Conservation (phyloP, 495 filamentous ascomycete genomes). For the Penicillium paxilli region DNA sequence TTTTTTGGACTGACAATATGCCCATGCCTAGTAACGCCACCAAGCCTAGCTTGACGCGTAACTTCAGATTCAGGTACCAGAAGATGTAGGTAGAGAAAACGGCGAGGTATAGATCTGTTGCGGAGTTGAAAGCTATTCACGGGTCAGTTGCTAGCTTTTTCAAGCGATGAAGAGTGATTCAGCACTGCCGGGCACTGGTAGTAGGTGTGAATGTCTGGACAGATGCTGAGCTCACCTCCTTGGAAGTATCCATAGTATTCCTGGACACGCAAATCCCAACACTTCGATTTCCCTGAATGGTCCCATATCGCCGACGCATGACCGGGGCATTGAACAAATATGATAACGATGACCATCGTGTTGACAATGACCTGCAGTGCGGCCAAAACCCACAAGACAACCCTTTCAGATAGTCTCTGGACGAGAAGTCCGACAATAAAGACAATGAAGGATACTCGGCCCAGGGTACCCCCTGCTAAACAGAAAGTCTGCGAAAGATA, state of each 20-base stretch:
- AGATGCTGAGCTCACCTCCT: constrained; percentile 28
- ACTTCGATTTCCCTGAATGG: constrained; percentile 27
- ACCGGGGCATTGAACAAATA: constrained; percentile 39
- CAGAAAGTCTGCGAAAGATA: constrained; percentile 28
- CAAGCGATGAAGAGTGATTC: too few species aligned
- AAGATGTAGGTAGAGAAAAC: constrained; percentile 46
- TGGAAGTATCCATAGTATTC: constrained; percentile 42
- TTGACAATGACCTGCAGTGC: constrained; percentile 27
- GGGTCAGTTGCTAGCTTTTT: neutral
- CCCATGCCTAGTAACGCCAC: constrained; percentile 45
- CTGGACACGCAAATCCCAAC: constrained; percentile 33
- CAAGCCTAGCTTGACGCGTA: constrained; percentile 48
- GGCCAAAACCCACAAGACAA: constrained; percentile 35
- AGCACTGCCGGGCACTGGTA: too few species aligned
- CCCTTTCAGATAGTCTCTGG: constrained; percentile 22
- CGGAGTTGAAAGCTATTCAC: constrained; percentile 39
- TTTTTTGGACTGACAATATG: constrained; percentile 33
- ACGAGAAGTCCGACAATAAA: constrained; percentile 41
- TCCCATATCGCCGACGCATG: constrained; percentile 42
- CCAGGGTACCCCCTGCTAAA: constrained; percentile 20
- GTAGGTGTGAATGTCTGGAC: neutral
- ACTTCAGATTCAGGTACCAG: constrained; percentile 42
- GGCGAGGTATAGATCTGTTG: constrained; percentile 52
- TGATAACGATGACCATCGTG: constrained; percentile 30
- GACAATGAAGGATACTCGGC: constrained; percentile 39